A percentile compares a stretch with the other conserved stretches of the same genome.
These are phyloP conservation scores for Saccharomyces hybrid DNA, from an alignment of 1,139 yeast species.

Conservation along the genomic window DNA sequence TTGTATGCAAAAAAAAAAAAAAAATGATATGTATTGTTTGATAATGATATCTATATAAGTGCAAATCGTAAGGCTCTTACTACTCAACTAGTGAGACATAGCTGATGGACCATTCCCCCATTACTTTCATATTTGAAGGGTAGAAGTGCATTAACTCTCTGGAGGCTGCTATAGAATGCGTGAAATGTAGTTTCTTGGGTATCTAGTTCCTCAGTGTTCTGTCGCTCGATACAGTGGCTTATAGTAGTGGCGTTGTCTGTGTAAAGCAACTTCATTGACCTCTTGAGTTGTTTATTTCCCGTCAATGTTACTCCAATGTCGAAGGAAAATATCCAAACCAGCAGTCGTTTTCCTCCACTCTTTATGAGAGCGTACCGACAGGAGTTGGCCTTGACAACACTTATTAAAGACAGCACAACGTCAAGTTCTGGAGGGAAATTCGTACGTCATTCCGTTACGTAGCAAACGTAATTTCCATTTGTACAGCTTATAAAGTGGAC, in stretches of 20 bases:
- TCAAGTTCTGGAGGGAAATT: constrained; percentile 19
- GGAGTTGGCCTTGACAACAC: constrained; percentile 18
- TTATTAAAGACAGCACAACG: constrained; percentile 17
- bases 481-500: constrained; percentile 15
- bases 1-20: neutral
- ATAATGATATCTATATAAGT: neutral
- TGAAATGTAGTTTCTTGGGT: neutral
- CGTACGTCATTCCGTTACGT: constrained; percentile 1
- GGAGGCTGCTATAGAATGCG: neutral
- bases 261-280: constrained; percentile 15
- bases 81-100: neutral
- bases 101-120: neutral
- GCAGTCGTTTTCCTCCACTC: constrained; percentile 7
- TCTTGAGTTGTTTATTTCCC: constrained; percentile 8
- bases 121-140: neutral
- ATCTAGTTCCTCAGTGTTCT: neutral
- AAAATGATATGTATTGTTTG: neutral
- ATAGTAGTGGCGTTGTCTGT: constrained; percentile 6
- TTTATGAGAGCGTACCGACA: constrained; percentile 18
- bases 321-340: constrained; percentile 27
- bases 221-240: neutral
- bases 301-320: constrained; percentile 13
- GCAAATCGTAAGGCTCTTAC: neutral
- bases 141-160: neutral
- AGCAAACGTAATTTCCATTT: constrained; percentile 22